phyloP scores from a whole-genome alignment of 805 yeast genomes.

The Cyberlindnera veronae region DNA sequence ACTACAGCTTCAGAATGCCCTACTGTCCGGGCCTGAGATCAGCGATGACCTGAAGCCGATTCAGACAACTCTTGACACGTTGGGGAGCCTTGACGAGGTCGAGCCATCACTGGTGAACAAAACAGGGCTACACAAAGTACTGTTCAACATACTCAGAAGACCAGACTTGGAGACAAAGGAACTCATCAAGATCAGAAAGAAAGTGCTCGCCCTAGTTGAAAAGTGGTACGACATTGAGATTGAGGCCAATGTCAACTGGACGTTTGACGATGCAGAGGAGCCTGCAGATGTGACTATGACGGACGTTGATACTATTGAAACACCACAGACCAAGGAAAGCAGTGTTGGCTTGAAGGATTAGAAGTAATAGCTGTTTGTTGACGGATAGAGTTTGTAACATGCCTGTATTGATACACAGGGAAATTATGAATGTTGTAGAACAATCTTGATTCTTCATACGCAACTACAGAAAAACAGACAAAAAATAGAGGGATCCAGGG shows the following conservation, averaged over 20 bases:
- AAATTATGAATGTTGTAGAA: too few relatives aligned
- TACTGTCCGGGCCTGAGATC: slow-evolving; percentile 16
- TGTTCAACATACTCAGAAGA: slow-evolving; percentile 33
- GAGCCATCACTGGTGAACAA: slow-evolving; percentile 31
- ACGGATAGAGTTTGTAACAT: too few relatives aligned
- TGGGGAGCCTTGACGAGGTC: slow-evolving; percentile 22
- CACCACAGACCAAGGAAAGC: neutral
- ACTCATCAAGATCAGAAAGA: slow-evolving; percentile 16
- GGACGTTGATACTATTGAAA: neutral
- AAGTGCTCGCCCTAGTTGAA: slow-evolving; percentile 16
- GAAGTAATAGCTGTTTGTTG: too few relatives aligned
- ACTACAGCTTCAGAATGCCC: slow-evolving; percentile 25
- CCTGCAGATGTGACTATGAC: slow-evolving; percentile 13
- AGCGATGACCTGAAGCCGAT: slow-evolving; percentile 17
- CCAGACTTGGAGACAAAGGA: slow-evolving; percentile 30
- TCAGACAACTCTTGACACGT: slow-evolving; percentile 23
- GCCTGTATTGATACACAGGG: too few relatives aligned
- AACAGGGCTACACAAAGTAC: slow-evolving; percentile 31
- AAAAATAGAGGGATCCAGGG: neutral
- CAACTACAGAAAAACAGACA: neutral
- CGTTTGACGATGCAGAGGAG: slow-evolving; percentile 17
- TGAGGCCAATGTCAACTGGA: slow-evolving; percentile 29
- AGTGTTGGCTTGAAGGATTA: neutral
- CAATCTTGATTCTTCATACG: too few relatives aligned
- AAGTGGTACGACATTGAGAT: slow-evolving; percentile 29